Evolutionary conservation across 2,329 filamentous ascomycete genomes (phyloP), one percentile per base, ranked within the genome.

Genomic region (Amesomyces nigricolor): DNA sequence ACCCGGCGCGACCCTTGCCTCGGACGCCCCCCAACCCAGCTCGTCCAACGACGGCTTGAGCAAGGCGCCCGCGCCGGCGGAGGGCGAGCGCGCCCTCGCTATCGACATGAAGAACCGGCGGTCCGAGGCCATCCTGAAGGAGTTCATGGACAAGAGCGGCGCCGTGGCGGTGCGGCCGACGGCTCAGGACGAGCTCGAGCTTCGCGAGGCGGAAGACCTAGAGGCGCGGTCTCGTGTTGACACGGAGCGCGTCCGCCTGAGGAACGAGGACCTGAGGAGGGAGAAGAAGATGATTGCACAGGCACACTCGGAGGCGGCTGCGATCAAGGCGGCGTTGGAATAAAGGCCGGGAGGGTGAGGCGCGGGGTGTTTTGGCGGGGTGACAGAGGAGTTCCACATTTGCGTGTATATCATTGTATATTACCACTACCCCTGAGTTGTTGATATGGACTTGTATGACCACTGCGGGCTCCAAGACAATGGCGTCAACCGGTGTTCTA

Each of bases 61-160:
- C 64, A 74, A 75, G 54, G 79, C 79, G 1, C 77, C 76, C 6
- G 64, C 72, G 11, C 76, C 79, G 1, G 72, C 70, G 37, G 68
- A 74, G 47, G 72, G 72, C 55, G 80, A 83, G 70, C 75, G 71
- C 48, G 70, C 75, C 9, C 70, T 82, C 40, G 73, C 74, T 46
- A 79, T 86, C 62, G 77, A 86, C 62, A 87, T 91, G 78, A 84
- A 83, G 67, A 69, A 79, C 64, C 76, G 80, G 63, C 75, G 75
- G 57, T 83, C 82, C 43, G 73, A 76, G 3, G 75, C 81, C 37
- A 91, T 91, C 58, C 72, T 90, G 16, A 71, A 77, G 47, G 76
- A 81, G 56, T 76, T 91, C 51, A 67, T 90, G 39, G 71, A 73
- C 56, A 75, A 83, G 68, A 88, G 86, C 17, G 79, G 80, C 17